Evolutionary conservation across 1,139 yeast species (phyloP).

Genomic region (Hanseniaspora gamundiae): DNA sequence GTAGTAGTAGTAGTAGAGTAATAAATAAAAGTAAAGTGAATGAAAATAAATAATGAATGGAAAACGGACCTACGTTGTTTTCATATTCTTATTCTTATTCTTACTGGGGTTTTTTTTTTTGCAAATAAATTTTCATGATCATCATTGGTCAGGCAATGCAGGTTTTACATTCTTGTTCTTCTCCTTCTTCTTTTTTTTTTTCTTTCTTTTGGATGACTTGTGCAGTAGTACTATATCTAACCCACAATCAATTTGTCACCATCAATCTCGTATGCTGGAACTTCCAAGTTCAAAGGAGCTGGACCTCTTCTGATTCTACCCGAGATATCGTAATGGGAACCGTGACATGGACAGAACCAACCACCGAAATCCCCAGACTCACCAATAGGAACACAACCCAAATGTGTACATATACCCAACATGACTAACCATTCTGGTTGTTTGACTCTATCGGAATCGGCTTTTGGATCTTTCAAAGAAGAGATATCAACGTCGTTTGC

Average conservation of each 20-base stretch:
- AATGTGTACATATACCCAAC: slow-evolving; percentile 99
- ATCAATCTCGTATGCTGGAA: slow-evolving; percentile 83
- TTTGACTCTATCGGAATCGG: slow-evolving; percentile 86
- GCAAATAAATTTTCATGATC: too few species aligned
- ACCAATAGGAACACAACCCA: slow-evolving; percentile 99
- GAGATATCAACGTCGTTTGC: slow-evolving; percentile 73
- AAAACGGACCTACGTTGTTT: neutral
- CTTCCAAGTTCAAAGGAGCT: slow-evolving; percentile 97
- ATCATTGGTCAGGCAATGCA: too few species aligned
- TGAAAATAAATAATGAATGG: too few species aligned
- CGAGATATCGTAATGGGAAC: slow-evolving; percentile 98
- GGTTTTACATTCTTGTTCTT: too few species aligned
- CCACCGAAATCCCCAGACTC: slow-evolving; percentile 99
- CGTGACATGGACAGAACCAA: slow-evolving; percentile 99
- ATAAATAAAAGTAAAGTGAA: too few species aligned
- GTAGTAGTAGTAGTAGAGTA: neutral
- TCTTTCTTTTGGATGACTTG: neutral
- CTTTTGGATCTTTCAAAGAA: slow-evolving; percentile 84
- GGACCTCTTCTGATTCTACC: slow-evolving; percentile 99
- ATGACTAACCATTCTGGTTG: slow-evolving; percentile 98
- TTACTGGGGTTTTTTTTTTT: too few species aligned
- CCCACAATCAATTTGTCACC: slow-evolving; percentile 77
- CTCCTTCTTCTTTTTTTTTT: neutral
- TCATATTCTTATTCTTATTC: neutral
- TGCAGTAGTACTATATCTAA: slow-evolving; percentile 26